Conservation (phyloP, 1,139 yeast genomes). For the Tardiomyces depauwii region DNA sequence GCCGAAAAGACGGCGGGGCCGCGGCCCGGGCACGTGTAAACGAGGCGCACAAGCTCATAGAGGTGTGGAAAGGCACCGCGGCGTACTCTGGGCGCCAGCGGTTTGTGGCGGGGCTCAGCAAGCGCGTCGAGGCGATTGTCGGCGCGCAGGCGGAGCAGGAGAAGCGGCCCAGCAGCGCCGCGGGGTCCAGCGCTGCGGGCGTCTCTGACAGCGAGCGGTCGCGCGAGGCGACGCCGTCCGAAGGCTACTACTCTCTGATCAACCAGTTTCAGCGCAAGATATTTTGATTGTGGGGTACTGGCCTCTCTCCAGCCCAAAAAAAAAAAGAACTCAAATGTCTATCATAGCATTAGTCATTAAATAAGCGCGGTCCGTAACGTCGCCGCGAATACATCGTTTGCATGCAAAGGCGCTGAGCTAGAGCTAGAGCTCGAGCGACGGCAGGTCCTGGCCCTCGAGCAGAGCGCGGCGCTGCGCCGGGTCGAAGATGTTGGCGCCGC, state of each 20-base stretch:
- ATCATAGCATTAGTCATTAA: not conserved
- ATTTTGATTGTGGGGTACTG: too few species aligned
- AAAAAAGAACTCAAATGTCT: not conserved
- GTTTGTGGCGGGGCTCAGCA: constrained; percentile 16
- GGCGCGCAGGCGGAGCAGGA: constrained; percentile 1
- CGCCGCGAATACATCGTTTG: constrained; percentile 5
- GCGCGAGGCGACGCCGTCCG: not conserved
- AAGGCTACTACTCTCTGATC: constrained; percentile 8
- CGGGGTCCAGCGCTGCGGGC: not conserved
- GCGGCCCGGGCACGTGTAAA: constrained; percentile 15
- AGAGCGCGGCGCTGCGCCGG: constrained; percentile 20
- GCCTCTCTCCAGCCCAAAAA: too few species aligned
- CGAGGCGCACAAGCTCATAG: constrained; percentile 12
- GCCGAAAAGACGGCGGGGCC: constrained; percentile 11
- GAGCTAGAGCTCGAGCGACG: not conserved
- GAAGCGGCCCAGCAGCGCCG: not conserved
- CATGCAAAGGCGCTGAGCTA: not conserved
- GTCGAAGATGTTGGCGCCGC: constrained; percentile 28
- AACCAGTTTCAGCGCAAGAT: constrained; percentile 12
- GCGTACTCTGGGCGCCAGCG: constrained; percentile 11
- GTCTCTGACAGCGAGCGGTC: not conserved
- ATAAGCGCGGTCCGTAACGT: constrained; percentile 4
- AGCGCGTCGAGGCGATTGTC: constrained; percentile 15
- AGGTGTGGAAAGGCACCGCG: constrained; percentile 23
- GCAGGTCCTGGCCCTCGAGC: constrained; percentile 2